These are phyloP conservation scores for Erigeron canadensis DNA, from an alignment of 129 eudicot species.

Conservation along the genomic window DNA sequence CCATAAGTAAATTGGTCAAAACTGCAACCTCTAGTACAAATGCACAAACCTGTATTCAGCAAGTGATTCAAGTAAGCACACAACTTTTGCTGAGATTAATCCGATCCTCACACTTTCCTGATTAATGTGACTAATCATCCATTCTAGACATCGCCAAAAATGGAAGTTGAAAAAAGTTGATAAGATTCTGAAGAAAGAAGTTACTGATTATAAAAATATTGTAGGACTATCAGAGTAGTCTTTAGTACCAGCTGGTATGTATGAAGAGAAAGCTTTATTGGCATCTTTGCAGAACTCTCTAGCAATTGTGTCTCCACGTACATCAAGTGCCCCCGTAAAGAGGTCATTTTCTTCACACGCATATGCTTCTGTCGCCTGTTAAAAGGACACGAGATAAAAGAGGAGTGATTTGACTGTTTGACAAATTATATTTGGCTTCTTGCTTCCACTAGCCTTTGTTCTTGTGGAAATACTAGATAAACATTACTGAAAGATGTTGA, in stretches of 20 bases:
- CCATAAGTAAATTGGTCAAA: background rate
- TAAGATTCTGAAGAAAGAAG: background rate
- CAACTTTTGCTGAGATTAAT: conserved; percentile 54
- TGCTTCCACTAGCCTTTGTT: background rate
- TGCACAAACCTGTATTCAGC: conserved; percentile 63
- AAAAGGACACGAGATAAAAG: background rate
- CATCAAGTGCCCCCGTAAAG: conserved; percentile 50
- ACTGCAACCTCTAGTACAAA: background rate
- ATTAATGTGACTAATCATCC: conserved; percentile 37
- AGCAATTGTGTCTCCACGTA: conserved; percentile 41
- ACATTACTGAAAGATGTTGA: background rate
- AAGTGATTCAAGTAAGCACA: conserved; percentile 69
- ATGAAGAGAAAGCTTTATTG: conserved; percentile 27
- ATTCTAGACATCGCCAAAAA: conserved; percentile 31
- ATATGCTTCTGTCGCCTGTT: conserved; percentile 70
- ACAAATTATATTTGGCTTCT: conserved; percentile 3
- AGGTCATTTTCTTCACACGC: conserved; percentile 42
- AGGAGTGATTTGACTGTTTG: background rate
- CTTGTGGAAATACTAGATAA: conserved; percentile 5
- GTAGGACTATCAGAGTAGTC: background rate
- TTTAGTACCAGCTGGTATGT: conserved; percentile 60
- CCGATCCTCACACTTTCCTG: conserved; percentile 43
- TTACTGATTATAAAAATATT: background rate
- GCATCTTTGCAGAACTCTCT: conserved; percentile 54
- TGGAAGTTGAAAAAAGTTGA: background rate